phyloP scores from a whole-genome alignment of 2,329 filamentous ascomycete species.

The Penicillium expansum region DNA sequence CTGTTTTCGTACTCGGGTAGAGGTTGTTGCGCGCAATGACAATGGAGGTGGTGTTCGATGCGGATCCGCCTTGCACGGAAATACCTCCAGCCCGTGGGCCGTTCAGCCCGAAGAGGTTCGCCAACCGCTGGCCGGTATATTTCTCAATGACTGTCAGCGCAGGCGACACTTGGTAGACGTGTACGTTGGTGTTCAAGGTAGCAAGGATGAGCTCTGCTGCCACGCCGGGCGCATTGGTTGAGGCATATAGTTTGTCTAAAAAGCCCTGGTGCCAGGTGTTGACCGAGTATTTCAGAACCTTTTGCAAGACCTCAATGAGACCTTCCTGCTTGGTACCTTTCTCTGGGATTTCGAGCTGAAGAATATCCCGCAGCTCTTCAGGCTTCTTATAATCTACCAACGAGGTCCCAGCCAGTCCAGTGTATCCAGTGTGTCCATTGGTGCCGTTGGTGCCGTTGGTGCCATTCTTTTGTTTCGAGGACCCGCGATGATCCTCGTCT shows the following conservation, averaged over 20 bases:
- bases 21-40: constrained; percentile 84
- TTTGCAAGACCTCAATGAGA: constrained; percentile 66
- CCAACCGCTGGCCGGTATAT: constrained; percentile 69
- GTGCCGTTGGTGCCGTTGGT: constrained; percentile 24
- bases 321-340: constrained; percentile 63
- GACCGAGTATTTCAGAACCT: constrained; percentile 78
- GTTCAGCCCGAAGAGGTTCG: constrained; percentile 71
- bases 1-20: constrained; percentile 71
- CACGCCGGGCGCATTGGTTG: constrained; percentile 82
- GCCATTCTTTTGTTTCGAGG: constrained; percentile 14
- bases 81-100: constrained; percentile 69
- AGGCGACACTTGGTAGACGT: constrained; percentile 92
- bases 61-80: constrained; percentile 74
- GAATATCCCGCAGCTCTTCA: constrained; percentile 56
- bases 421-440: constrained; percentile 57
- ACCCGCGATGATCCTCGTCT: constrained; percentile 31
- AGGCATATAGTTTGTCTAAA: constrained; percentile 90
- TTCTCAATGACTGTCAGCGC: constrained; percentile 87
- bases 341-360: constrained; percentile 55
- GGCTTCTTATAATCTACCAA: constrained; percentile 64
- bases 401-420: constrained; percentile 57
- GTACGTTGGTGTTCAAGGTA: constrained; percentile 86
- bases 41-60: constrained; percentile 81
- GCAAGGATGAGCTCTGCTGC: constrained; percentile 81
- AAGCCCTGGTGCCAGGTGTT: constrained; percentile 99